phyloP scores from a whole-genome alignment of 1,284 basidiomycete genomes.

The Laetiporus sulphureus region DNA sequence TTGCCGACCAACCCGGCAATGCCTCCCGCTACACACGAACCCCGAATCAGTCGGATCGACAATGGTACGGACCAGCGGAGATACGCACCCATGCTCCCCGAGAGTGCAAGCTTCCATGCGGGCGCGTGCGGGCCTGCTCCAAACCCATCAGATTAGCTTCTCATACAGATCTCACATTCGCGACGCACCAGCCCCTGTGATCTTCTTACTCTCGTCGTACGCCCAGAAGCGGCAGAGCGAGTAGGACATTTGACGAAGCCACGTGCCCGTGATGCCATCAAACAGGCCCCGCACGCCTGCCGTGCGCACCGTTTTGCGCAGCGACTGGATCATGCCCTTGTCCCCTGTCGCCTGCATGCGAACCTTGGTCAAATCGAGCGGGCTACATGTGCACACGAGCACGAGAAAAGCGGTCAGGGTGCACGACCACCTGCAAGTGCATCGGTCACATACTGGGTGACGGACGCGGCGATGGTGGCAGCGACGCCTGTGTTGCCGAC shows the following conservation, averaged over 20 bases:
- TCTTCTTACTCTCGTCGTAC: constrained; percentile 86
- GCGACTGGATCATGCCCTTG: constrained; percentile 77
- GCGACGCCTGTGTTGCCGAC: constrained; percentile 48
- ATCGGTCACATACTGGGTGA: constrained; percentile 58
- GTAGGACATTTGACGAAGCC: constrained; percentile 91
- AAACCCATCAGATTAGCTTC: neutral
- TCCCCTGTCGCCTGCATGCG: constrained; percentile 83
- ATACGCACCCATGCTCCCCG: constrained; percentile 74
- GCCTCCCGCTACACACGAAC: constrained; percentile 63
- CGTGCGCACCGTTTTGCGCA: constrained; percentile 71
- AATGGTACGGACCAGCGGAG: neutral
- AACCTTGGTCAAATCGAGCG: constrained; percentile 85
- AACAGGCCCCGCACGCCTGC: constrained; percentile 71
- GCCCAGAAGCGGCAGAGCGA: constrained; percentile 91
- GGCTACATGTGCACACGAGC: constrained; percentile 31
- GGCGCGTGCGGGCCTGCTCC: constrained; percentile 50
- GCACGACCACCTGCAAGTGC: no score
- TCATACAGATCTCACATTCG: neutral
- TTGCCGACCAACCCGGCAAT: constrained; percentile 84
- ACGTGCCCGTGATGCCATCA: constrained; percentile 85
- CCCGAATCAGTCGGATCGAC: neutral
- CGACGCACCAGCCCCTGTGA: constrained; percentile 52
- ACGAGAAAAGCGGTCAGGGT: neutral
- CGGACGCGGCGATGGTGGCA: constrained; percentile 73
- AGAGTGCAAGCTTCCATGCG: constrained; percentile 75